Conservation (phyloP, 2,329 filamentous ascomycete species). For the Aplosporella prunicola region DNA sequence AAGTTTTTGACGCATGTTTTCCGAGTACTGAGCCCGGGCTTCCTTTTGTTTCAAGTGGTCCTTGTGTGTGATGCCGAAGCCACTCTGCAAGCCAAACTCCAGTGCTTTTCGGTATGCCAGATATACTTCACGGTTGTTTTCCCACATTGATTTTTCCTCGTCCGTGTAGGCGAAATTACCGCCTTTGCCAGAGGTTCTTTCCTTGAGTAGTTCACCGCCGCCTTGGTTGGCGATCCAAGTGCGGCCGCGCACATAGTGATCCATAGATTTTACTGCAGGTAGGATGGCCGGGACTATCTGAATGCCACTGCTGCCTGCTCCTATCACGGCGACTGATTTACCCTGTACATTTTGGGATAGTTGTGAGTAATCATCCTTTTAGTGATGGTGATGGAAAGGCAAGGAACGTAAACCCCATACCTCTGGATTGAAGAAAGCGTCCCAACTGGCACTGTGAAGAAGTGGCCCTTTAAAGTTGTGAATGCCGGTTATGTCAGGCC, state of each 20-base stretch:
- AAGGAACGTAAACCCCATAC: too few species aligned
- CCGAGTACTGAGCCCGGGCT: constrained; percentile 20
- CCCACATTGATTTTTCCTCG: too few species aligned
- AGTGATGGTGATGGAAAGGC: too few species aligned
- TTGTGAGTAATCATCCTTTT: too few species aligned
- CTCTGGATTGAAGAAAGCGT: constrained; percentile 31
- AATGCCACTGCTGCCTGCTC: background rate
- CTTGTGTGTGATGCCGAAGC: constrained; percentile 3
- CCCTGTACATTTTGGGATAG: too few species aligned
- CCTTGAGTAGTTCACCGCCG: too few species aligned
- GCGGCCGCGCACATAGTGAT: background rate
- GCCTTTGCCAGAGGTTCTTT: too few species aligned
- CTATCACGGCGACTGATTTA: background rate
- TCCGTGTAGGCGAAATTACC: too few species aligned
- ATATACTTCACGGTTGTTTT: too few species aligned
- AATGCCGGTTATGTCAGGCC: constrained; percentile 34
- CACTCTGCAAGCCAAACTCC: constrained; percentile 6
- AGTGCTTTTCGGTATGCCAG: constrained; percentile 4
- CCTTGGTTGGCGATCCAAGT: background rate
- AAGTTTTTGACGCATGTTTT: constrained; percentile 34
- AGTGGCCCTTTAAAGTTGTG: constrained; percentile 35
- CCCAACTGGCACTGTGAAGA: constrained; percentile 36
- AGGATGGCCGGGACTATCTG: background rate
- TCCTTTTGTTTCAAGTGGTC: constrained; percentile 29
- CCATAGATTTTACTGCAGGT: background rate